Evolutionary conservation across 208 protist species (phyloP).

Genomic region (Kentomonas sorsogonicus): DNA sequence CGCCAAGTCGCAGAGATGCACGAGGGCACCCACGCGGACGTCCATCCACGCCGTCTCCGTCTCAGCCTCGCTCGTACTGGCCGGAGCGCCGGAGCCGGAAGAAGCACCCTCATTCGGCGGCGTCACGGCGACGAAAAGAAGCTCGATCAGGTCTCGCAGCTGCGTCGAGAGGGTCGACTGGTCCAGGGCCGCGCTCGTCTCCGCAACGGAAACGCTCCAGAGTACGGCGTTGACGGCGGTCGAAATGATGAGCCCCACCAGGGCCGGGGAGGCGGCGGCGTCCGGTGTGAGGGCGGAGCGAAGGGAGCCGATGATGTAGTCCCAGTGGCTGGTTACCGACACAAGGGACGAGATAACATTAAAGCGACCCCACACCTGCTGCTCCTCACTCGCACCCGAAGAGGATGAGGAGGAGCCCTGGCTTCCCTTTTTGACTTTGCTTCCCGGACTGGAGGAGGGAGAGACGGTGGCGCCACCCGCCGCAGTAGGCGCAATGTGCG

Average conservation of each 20-base stretch:
- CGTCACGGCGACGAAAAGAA: conserved; percentile 13
- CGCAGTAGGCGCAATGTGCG: neutral
- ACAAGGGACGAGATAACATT: conserved; percentile 52
- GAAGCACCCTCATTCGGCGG: conserved; percentile 8
- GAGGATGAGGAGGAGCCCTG: too few species aligned
- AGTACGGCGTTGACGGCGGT: conserved; percentile 46
- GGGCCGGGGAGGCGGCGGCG: conserved; percentile 12
- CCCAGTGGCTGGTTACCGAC: conserved; percentile 39
- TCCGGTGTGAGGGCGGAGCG: conserved; percentile 5
- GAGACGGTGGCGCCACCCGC: too few species aligned
- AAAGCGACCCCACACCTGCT: conserved; percentile 50
- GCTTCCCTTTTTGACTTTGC: too few species aligned
- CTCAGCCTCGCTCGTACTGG: neutral
- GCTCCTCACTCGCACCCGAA: too few species aligned
- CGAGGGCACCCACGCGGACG: conserved; percentile 27
- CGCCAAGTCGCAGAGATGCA: conserved; percentile 59
- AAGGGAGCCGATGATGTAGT: conserved; percentile 24
- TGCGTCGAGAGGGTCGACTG: conserved; percentile 7
- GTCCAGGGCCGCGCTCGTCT: neutral
- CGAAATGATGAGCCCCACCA: conserved; percentile 32
- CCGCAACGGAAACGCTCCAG: conserved; percentile 32
- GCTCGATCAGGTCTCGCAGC: conserved; percentile 21
- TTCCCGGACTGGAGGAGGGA: too few species aligned
- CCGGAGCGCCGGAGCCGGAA: neutral
- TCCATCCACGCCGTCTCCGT: conserved; percentile 6